These are phyloP conservation scores for Periconia sp. DNA, from an alignment of 2,329 filamentous ascomycete genomes.

Conservation along the genomic window DNA sequence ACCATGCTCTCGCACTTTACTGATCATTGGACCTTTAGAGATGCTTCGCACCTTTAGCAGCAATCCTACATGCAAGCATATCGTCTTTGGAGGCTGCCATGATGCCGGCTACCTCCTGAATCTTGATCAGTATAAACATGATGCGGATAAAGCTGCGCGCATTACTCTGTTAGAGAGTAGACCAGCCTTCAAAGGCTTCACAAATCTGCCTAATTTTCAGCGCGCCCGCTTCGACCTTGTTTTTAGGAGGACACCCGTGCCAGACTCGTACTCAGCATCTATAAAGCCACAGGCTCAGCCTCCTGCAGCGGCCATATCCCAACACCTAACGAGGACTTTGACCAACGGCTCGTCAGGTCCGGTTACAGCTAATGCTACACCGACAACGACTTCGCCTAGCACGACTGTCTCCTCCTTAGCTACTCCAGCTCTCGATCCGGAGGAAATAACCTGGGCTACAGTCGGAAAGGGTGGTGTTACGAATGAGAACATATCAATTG, in stretches of 20 bases:
- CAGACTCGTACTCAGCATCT: conserved; percentile 28
- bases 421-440: conserved; percentile 9
- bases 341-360: conserved; percentile 20
- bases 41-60: conserved; percentile 54
- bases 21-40: conserved; percentile 38
- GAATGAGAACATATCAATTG: conserved; percentile 49
- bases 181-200: conserved; percentile 50
- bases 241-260: conserved; percentile 51
- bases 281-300: conserved; percentile 17
- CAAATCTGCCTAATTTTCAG: conserved; percentile 47
- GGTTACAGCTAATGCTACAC: conserved; percentile 10
- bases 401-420: conserved; percentile 27
- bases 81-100: conserved; percentile 56
- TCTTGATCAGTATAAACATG: conserved; percentile 53
- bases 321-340: conserved; percentile 13
- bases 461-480: conserved; percentile 45
- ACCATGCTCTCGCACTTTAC: not conserved
- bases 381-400: conserved; percentile 20
- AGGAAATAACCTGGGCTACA: conserved; percentile 44
- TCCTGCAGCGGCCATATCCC: not conserved
- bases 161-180: conserved; percentile 55
- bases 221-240: conserved; percentile 47
- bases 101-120: conserved; percentile 55
- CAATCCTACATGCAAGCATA: conserved; percentile 54
- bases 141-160: conserved; percentile 42